phyloP scores from a whole-genome alignment of 176 grass and related monocot species.

The Puya raimondii region DNA sequence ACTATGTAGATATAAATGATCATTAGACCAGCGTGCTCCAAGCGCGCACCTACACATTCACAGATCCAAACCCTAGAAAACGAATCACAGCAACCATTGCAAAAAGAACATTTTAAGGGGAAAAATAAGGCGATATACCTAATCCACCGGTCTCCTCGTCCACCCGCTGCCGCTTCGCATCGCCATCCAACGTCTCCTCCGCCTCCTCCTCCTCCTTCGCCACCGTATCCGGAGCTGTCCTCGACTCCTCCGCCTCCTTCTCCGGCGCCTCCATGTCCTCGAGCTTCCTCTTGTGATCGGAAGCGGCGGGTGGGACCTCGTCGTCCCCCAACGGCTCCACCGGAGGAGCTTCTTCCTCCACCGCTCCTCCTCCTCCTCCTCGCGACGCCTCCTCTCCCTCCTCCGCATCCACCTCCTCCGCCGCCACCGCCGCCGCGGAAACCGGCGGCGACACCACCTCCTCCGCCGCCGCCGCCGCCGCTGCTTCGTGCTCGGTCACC shows the following conservation, averaged over 20 bases:
- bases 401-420: slow-evolving; percentile 16
- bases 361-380: slow-evolving; percentile 6
- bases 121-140: background rate
- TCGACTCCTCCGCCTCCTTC: slow-evolving; percentile 9
- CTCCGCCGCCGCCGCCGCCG: background rate
- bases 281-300: slow-evolving; percentile 20
- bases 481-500: no score
- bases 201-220: background rate
- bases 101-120: background rate
- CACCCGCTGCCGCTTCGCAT: background rate
- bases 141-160: background rate
- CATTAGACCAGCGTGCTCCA: no score
- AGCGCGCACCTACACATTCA: background rate
- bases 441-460: background rate
- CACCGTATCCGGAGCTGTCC: background rate
- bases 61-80: background rate
- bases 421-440: background rate
- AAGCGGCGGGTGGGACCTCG: background rate
- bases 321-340: background rate
- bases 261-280: slow-evolving; percentile 3
- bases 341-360: slow-evolving; percentile 14
- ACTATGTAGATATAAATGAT: no score
- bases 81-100: background rate
- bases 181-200: background rate
- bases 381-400: background rate